Conservation (phyloP, 805 yeast species). For the Martiniozyma abietophila region DNA sequence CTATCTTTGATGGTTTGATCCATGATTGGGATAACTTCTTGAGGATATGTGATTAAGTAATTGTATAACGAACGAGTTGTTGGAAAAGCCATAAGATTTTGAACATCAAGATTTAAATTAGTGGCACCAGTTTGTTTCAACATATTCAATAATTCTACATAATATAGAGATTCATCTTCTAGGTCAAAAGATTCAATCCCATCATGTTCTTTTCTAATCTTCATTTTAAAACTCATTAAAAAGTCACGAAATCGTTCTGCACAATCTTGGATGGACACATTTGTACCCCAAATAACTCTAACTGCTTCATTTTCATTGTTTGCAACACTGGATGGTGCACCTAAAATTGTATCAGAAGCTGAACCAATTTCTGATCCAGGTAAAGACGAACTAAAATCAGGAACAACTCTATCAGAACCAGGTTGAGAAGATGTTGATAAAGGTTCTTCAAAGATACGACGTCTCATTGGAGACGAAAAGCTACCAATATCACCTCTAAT, state of each 20-base stretch:
- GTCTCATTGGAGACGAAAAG: constrained; percentile 56
- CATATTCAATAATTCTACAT: constrained; percentile 60
- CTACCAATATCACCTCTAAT: constrained; percentile 75
- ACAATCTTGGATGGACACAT: constrained; percentile 86
- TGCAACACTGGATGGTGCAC: background rate
- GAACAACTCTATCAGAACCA: constrained; percentile 12
- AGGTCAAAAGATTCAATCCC: constrained; percentile 27
- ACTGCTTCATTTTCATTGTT: constrained; percentile 51
- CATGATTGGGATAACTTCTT: constrained; percentile 95
- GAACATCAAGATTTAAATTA: constrained; percentile 76
- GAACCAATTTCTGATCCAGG: constrained; percentile 4
- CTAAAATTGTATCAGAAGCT: constrained; percentile 4
- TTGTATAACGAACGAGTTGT: constrained; percentile 71
- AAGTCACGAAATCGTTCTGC: constrained; percentile 73
- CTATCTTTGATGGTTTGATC: constrained; percentile 91
- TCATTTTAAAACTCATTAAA: constrained; percentile 71
- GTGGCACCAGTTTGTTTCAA: constrained; percentile 75
- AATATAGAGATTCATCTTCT: constrained; percentile 65
- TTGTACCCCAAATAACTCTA: constrained; percentile 97
- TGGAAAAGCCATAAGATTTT: constrained; percentile 66
- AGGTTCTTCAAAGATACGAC: constrained; percentile 48
- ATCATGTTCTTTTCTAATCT: constrained; percentile 52
- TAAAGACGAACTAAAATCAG: constrained; percentile 14
- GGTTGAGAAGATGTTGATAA: constrained; percentile 5
- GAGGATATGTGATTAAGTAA: constrained; percentile 88